Base-by-base conservation (phyloP, 495 filamentous ascomycete genomes). In the Umbilicaria muhlenbergii region DNA sequence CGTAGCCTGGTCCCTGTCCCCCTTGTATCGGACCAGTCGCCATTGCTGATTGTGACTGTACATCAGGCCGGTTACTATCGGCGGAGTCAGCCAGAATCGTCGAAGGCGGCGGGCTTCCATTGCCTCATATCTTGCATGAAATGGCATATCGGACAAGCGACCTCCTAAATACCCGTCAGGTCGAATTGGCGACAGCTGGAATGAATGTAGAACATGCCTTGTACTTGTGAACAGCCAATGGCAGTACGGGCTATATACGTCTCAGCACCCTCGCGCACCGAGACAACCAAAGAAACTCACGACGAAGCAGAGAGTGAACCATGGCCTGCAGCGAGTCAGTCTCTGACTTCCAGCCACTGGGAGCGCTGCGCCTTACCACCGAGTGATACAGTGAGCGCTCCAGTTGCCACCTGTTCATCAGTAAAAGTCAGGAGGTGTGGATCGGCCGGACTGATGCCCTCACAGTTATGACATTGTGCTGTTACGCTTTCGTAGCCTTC, bases 271-370 rank as follows among this genome's bases (percentile, higher is more conserved):
- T 14, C 14, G 32, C 34, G 11, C 19, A 11, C 21, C 35, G 34
- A n/a, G 43, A 14, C 24, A 19, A 34, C 28, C 38, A 11, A 46
- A n/a, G n/a, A 34, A 32, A 46, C 67, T 47, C 63, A 73, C 69
- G 49, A 74, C 37, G 41, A 74, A 74, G 56, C 70, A 74, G 37
- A 74, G 44, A 21, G 70, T 74, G 41, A 74, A 70, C 49, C 64
- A 74, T 1, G 66, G 64, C 70, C 68, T 71, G 39, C 8, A 21
- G 11, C 56, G 50, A 58, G 53, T 49, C 36, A 36, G 11, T 36
- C 32, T 19, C 38, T 18, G 35, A 39, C 21, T 33, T 13, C 11
- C 24, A 28, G 24, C 33, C 28, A 15, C 3, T 15, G 14, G 8
- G 21, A 12, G 28, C 16, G 14, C 18, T 36, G 13, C 39, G 38